Percentiles rank a stretch among this genome's conserved stretches.
Conservation (phyloP, 2,329 filamentous ascomycete species). For the Phaeosphaeria sp. region DNA sequence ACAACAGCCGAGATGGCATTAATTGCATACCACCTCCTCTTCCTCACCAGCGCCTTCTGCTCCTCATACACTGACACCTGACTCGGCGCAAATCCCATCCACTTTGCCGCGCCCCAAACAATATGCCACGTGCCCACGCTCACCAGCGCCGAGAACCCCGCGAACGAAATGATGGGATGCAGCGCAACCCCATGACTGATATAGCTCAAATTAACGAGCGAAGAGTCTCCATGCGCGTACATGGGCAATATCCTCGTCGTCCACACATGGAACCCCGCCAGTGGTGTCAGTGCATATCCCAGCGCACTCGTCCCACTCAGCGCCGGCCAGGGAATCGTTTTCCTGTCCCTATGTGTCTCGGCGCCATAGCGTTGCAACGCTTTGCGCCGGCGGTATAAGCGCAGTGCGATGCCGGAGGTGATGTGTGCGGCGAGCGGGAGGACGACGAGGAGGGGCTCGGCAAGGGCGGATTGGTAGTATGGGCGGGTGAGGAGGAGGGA, state of each 20-base stretch:
- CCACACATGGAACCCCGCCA: constrained; percentile 74
- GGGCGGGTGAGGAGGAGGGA: constrained; percentile 91
- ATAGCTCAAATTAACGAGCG: constrained; percentile 83
- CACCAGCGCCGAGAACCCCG: constrained; percentile 74
- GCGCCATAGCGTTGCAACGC: constrained; percentile 79
- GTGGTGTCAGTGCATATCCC: constrained; percentile 72
- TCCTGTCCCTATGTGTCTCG: constrained; percentile 62
- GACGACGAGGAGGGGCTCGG: constrained; percentile 81
- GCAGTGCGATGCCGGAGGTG: constrained; percentile 75
- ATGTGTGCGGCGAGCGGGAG: constrained; percentile 79
- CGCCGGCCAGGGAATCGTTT: constrained; percentile 68
- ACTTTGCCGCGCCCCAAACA: constrained; percentile 85
- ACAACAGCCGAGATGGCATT: constrained; percentile 68
- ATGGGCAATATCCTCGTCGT: constrained; percentile 80
- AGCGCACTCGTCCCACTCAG: constrained; percentile 73
- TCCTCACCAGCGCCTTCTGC: constrained; percentile 61
- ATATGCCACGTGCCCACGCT: constrained; percentile 75
- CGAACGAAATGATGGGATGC: constrained; percentile 70
- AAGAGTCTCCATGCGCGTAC: constrained; percentile 79
- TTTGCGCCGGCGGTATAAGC: constrained; percentile 75
- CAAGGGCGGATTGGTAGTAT: constrained; percentile 80
- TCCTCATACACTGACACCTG: constrained; percentile 58
- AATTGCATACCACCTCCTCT: constrained; percentile 73
- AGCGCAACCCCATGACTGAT: constrained; percentile 84
- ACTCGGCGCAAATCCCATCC: constrained; percentile 71